Evolutionary conservation across 345 rosid genomes (phyloP).

Genomic region (Citrus sinensis): DNA sequence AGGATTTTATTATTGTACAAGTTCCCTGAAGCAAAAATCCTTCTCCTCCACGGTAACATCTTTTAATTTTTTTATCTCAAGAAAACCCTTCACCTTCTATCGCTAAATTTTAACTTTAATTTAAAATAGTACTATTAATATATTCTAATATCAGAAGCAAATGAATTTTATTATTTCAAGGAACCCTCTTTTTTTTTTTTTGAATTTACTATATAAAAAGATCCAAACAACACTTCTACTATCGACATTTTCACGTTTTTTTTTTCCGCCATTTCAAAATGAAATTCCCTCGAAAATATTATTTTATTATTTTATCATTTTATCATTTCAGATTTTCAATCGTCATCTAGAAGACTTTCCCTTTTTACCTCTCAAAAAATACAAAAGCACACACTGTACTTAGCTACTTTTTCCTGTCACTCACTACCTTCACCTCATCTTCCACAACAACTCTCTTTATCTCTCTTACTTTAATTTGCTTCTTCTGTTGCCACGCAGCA

Average conservation of each 20-base stretch:
- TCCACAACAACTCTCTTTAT: background rate
- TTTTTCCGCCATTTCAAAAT: slow-evolving; percentile 8
- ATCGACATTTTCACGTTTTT: background rate
- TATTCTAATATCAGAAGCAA: too few species aligned
- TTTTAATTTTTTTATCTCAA: too few species aligned
- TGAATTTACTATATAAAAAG: too few species aligned
- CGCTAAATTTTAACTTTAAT: too few species aligned
- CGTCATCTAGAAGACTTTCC: background rate
- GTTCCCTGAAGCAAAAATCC: too few species aligned
- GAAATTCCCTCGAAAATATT: background rate
- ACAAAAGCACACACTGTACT: background rate
- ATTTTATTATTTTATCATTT: background rate
- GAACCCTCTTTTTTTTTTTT: too few species aligned
- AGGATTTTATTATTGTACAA: too few species aligned
- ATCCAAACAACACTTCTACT: too few species aligned
- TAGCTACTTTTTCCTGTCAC: background rate
- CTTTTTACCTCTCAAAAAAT: background rate
- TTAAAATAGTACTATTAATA: too few species aligned
- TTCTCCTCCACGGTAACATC: too few species aligned
- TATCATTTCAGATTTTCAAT: background rate
- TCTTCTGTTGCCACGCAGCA: slow-evolving; percentile 6
- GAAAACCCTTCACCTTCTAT: too few species aligned
- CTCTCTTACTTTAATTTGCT: background rate
- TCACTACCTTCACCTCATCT: background rate
- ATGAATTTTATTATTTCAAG: too few species aligned